Evolutionary conservation across 2,329 filamentous ascomycete species (phyloP), one percentile per base, ranked within the genome.

Genomic region (Chalara sp.): DNA sequence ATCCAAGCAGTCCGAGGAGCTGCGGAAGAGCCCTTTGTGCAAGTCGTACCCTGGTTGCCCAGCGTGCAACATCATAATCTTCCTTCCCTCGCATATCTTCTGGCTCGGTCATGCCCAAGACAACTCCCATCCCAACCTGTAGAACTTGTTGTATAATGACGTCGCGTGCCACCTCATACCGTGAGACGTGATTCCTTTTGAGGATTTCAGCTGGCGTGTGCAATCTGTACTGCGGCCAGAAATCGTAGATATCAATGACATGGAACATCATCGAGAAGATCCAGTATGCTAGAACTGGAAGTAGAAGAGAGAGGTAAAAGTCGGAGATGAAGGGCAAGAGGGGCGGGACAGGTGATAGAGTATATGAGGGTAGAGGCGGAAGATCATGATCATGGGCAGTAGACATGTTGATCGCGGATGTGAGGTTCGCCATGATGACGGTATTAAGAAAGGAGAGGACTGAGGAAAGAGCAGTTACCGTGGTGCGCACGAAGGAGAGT

Each of bases 191-290:
- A 70, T 96, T 96, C 95, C 92, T 66, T 86, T 84, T 57, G 89
- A 81, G 7, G 56, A 97, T 86, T 70, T 97, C 92, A 48, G 89
- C 90, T 11, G 93, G 93, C 0, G 93, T 97, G 71, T 99, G 93
- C 41, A 99, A 77, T 56, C 93, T 86, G 71, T 97, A 96, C 63
- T 95, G 82, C 13, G 91, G 85, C 67, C 92, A 95, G 37, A 92
- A 73, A 68, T 96, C 89, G 70, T 84, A 84, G 52, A 83, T 75
- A 70, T 99, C 93, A 63, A 97, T 83, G 60, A 84, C 65, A 74
- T 97, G 92, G 51, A 64, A 99, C 66, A 92, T 72, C 67, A 88
- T 71, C 21, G 92, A 97, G 32, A 95, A 72, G 28, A 73, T 70
- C 93, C 93, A 99, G 77, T 99, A 99, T 52, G 86, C 87, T 61